Percentiles rank a stretch among this genome's conserved stretches.
Conservation (phyloP, 441 rosid genomes). For the Cnidoscolus chayamansa region DNA sequence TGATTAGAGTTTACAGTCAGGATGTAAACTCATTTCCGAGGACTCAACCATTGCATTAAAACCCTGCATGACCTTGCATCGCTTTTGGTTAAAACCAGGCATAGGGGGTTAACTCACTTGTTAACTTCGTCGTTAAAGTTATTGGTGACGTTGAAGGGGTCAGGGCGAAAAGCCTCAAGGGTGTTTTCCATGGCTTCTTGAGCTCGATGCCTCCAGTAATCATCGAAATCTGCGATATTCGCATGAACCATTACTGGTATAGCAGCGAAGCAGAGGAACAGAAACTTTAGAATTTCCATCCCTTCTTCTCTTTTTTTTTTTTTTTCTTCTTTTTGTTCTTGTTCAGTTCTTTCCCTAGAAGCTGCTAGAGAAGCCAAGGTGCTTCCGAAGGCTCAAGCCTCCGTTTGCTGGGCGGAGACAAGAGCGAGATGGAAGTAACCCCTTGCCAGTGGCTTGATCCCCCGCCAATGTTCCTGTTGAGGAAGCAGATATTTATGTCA, state of each 20-base stretch:
- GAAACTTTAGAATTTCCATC: not conserved
- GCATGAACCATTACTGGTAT: constrained; percentile 29
- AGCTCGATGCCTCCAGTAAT: constrained; percentile 33
- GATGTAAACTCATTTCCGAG: no score
- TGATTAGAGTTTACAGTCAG: no score
- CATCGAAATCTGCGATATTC: constrained; percentile 22
- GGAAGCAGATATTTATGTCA: not conserved
- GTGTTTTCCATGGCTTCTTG: constrained; percentile 16
- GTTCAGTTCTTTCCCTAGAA: not conserved
- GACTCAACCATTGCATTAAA: no score
- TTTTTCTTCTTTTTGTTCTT: not conserved
- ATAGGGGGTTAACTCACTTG: constrained; percentile 26
- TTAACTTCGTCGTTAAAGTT: constrained; percentile 31
- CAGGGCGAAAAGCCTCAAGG: constrained; percentile 30
- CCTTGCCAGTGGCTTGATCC: not conserved
- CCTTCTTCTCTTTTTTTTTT: constrained; percentile 14
- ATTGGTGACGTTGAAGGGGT: constrained; percentile 41
- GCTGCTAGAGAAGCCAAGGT: constrained; percentile 1
- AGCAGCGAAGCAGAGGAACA: constrained; percentile 23
- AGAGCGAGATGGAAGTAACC: not conserved
- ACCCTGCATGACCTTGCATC: no score
- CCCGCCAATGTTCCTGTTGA: not conserved
- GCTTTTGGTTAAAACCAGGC: not conserved
- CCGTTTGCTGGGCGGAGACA: not conserved
- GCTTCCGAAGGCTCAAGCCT: constrained; percentile 6